These are phyloP conservation scores for Viridothelium virens DNA, from an alignment of 495 filamentous ascomycete genomes.

Conservation along the genomic window DNA sequence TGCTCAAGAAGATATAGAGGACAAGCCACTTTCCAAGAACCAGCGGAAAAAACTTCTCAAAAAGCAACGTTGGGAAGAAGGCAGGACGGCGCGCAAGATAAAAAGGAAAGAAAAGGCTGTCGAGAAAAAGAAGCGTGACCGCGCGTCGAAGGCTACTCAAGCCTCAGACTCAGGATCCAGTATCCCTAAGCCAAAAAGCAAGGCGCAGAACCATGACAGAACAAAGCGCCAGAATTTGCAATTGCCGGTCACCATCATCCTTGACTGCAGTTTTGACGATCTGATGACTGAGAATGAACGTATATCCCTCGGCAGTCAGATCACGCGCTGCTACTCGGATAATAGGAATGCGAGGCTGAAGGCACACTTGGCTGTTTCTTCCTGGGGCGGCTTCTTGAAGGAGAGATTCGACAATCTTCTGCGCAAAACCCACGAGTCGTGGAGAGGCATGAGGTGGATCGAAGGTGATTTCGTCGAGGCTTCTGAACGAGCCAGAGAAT, in stretches of 20 bases:
- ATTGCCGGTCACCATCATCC: constrained; percentile 67
- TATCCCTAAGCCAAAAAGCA: constrained; percentile 25
- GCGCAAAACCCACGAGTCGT: constrained; percentile 56
- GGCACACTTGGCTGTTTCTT: constrained; percentile 63
- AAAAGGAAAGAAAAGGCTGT: constrained; percentile 64
- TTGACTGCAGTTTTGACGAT: constrained; percentile 89
- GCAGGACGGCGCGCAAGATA: constrained; percentile 58
- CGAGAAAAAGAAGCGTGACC: constrained; percentile 54
- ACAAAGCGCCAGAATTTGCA: constrained; percentile 36
- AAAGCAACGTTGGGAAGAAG: constrained; percentile 59
- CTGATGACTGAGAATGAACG: constrained; percentile 80
- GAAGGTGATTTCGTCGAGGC: constrained; percentile 62
- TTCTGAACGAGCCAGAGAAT: constrained; percentile 48
- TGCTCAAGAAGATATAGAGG: constrained; percentile 27
- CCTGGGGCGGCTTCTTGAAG: constrained; percentile 67
- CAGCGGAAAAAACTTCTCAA: constrained; percentile 65
- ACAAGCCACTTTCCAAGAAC: constrained; percentile 59
- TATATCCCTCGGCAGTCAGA: constrained; percentile 69
- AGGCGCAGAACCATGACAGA: constrained; percentile 20
- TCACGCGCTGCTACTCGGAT: constrained; percentile 83
- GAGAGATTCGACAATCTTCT: constrained; percentile 71
- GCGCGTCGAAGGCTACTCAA: constrained; percentile 35
- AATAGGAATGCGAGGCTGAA: constrained; percentile 60
- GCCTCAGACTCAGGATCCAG: constrained; percentile 37
- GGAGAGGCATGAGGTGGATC: constrained; percentile 68